Base-by-base conservation (phyloP, 2,329 filamentous ascomycete genomes). In the Emericellopsis atlantica region DNA sequence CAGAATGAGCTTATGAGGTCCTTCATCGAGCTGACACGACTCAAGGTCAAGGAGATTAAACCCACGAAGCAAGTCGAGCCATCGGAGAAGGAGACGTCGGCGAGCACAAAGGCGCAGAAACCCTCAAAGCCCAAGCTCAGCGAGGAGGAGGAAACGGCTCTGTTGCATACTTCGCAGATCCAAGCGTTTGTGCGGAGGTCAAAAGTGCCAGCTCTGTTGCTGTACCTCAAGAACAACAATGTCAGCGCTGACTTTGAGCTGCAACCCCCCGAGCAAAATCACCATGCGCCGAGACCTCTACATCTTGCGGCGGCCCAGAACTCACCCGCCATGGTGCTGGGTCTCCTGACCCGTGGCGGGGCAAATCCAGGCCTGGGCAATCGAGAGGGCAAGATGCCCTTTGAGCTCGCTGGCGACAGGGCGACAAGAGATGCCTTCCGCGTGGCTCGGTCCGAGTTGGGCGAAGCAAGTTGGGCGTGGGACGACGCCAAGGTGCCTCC, bases 1-100 rank as follows among this genome's bases (percentile, higher is more conserved):
- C 89, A 96, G 54, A 85, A 83, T 37, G 92, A 98, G 59, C 77
- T 98, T 0, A 92, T 96, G 83, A 78, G 90, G 32, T 84, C 84
- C 1, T 98, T 95, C 52, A 84, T 94, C 46, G 92, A 98, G 63
- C 72, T 98, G 26, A 98, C 92, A 0, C 72, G 92, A 14, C 72
- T 95, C 14, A 95, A 98, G 60, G 72, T 95, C 37, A 79, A 77
- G 38, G 81, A 84, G 46, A 74, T 96, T 23, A 74, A 85, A 43
- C 82, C 87, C 47, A 72, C 68, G 4, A 71, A 78, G 11, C 67
- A 70, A 44, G 57, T 34, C 5, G 21, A 32, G n/a, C 18, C 58
- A 29, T 71, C 65, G 49, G 61, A 58, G 48, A 60, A 62, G 32
- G 51, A 64, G 6, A 59, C 51, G 43, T 51, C 45, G 15, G 48